Evolutionary conservation across 257 asterid species (phyloP).

Genomic region (Solanum lycopersicoides): DNA sequence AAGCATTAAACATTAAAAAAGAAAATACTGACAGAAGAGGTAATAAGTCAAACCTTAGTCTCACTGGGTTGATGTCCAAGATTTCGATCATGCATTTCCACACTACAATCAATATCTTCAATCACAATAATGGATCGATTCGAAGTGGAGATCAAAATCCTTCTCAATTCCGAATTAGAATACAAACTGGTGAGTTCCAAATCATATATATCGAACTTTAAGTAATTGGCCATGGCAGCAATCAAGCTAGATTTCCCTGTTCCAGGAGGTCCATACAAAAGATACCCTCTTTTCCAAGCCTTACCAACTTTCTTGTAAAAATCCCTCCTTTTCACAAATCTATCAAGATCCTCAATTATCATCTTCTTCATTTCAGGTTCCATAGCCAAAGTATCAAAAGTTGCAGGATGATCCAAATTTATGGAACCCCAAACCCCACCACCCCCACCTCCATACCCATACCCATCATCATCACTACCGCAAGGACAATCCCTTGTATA

Average conservation of each 20-base stretch:
- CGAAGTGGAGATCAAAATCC: constrained; percentile 43
- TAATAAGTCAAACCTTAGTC: constrained; percentile 17
- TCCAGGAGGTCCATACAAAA: constrained; percentile 87
- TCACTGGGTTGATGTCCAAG: constrained; percentile 4
- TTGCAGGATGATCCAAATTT: constrained; percentile 64
- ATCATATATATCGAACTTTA: constrained; percentile 66
- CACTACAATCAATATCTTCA: constrained; percentile 76
- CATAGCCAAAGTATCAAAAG: constrained; percentile 67
- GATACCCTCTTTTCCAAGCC: constrained; percentile 87
- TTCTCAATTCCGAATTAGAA: constrained; percentile 51
- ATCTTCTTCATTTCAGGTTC: constrained; percentile 38
- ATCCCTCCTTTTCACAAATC: constrained; percentile 65
- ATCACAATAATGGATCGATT: constrained; percentile 59
- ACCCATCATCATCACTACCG: constrained; percentile 29
- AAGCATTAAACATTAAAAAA: background rate
- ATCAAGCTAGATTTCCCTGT: constrained; percentile 76
- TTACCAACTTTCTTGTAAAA: constrained; percentile 72
- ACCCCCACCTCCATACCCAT: constrained; percentile 20
- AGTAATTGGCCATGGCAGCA: constrained; percentile 78
- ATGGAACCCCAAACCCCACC: constrained; percentile 60
- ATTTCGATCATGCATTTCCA: constrained; percentile 50
- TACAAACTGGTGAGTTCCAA: constrained; percentile 50
- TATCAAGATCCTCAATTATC: constrained; percentile 54
- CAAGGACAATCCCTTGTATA: constrained; percentile 51
- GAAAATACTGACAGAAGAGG: background rate